phyloP scores from a whole-genome alignment of 768 basidiomycete species.

The Hortiboletus flavorubellus region DNA sequence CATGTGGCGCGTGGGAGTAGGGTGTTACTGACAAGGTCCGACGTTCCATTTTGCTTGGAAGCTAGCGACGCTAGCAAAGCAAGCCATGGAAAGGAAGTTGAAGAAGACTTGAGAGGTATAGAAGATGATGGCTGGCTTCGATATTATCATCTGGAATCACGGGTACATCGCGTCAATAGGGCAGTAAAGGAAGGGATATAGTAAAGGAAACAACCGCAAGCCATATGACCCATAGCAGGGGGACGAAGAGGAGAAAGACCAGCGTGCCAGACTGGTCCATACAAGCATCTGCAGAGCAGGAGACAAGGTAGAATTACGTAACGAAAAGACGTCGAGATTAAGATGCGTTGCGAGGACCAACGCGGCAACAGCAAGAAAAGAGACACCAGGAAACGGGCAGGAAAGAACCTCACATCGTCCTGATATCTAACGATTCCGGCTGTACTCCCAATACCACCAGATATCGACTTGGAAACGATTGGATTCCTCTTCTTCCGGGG shows the following conservation, averaged over 20 bases:
- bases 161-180: slow-evolving; percentile 16
- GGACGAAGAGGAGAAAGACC: slow-evolving; percentile 62
- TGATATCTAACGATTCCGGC: slow-evolving; percentile 60
- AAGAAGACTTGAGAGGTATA: slow-evolving; percentile 83
- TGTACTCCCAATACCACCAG: slow-evolving; percentile 57
- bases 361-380: slow-evolving; percentile 5
- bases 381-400: background rate
- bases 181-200: slow-evolving; percentile 1
- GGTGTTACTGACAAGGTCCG: slow-evolving; percentile 70
- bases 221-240: slow-evolving; percentile 63
- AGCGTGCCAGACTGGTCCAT: slow-evolving; percentile 46
- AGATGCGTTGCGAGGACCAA: slow-evolving; percentile 16
- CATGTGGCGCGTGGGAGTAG: background rate
- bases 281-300: slow-evolving; percentile 31
- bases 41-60: slow-evolving; percentile 86
- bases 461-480: slow-evolving; percentile 34
- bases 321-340: slow-evolving; percentile 22
- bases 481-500: slow-evolving; percentile 17
- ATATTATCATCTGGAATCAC: slow-evolving; percentile 72
- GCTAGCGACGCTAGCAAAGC: slow-evolving; percentile 82
- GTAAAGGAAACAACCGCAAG: slow-evolving; percentile 54
- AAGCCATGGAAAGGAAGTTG: slow-evolving; percentile 89
- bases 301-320: slow-evolving; percentile 32
- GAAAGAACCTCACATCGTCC: slow-evolving; percentile 61
- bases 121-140: slow-evolving; percentile 77